A percentile compares a stretch with the other conserved stretches of the same genome.
phyloP scores from a whole-genome alignment of 768 basidiomycete genomes.

The Serendipita indica region DNA sequence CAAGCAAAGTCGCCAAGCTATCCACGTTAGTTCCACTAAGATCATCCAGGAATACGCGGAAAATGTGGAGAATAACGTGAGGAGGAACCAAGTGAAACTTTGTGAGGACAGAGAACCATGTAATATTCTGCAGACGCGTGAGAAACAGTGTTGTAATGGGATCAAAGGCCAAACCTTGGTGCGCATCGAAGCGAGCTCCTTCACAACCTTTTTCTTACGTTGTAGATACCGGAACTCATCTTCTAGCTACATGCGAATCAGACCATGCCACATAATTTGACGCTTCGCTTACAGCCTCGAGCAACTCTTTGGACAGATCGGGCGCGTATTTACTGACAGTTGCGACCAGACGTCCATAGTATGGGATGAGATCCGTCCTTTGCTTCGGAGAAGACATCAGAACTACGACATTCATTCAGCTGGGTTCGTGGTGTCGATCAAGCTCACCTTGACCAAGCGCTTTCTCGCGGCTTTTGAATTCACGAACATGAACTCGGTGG shows the following conservation, averaged over 20 bases:
- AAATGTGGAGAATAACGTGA: constrained; percentile 85
- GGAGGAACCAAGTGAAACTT: constrained; percentile 86
- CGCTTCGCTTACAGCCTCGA: constrained; percentile 48
- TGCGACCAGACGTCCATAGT: constrained; percentile 81
- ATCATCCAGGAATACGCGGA: constrained; percentile 95
- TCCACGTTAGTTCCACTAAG: constrained; percentile 88
- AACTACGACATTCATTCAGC: constrained; percentile 20
- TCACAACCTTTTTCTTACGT: constrained; percentile 81
- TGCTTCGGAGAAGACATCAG: constrained; percentile 73
- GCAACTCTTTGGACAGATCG: constrained; percentile 72
- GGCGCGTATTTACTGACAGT: constrained; percentile 88
- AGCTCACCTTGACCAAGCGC: constrained; percentile 62
- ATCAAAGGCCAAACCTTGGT: constrained; percentile 43
- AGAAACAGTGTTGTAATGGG: background rate
- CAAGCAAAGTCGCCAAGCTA: constrained; percentile 78
- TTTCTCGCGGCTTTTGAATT: constrained; percentile 96
- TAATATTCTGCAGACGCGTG: constrained; percentile 50
- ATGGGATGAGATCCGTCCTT: constrained; percentile 78
- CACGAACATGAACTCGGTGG: constrained; percentile 89
- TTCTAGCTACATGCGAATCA: constrained; percentile 47
- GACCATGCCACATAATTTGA: background rate
- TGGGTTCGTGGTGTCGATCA: background rate
- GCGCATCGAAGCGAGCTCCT: constrained; percentile 73
- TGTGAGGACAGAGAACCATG: constrained; percentile 81
- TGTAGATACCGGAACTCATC: constrained; percentile 95